Percentiles rank a stretch among this genome's conserved stretches.
These are phyloP conservation scores for Hemileccinum rubropunctum DNA, from an alignment of 768 basidiomycete genomes.

Conservation along the genomic window DNA sequence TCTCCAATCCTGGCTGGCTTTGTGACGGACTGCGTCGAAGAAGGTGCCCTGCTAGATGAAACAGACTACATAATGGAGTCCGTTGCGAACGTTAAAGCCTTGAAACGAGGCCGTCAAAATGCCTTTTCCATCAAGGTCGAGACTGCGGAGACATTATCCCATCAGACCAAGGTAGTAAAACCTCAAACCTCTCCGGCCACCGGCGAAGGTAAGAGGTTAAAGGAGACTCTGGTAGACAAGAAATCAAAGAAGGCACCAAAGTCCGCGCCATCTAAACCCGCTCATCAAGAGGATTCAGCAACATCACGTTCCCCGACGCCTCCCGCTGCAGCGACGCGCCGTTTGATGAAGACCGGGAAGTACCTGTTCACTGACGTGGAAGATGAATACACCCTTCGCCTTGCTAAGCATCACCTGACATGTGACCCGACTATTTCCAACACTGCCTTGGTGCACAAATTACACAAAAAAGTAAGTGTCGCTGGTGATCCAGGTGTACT, in stretches of 20 bases:
- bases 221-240: conserved; percentile 5
- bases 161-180: conserved; percentile 3
- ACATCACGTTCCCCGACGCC: conserved; percentile 42
- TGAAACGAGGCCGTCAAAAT: conserved; percentile 25
- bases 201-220: conserved; percentile 1
- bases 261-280: background rate
- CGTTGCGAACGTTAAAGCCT: conserved; percentile 17
- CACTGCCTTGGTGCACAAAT: conserved; percentile 34
- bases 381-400: conserved; percentile 43
- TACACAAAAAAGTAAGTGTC: conserved; percentile 46
- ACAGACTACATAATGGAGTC: conserved; percentile 43
- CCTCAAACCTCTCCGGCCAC: conserved; percentile 4
- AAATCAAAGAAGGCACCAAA: conserved; percentile 5
- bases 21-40: conserved; percentile 49
- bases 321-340: conserved; percentile 37
- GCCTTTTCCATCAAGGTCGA: conserved; percentile 14
- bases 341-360: conserved; percentile 24
- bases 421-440: conserved; percentile 46
- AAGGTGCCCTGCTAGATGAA: conserved; percentile 43
- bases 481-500: background rate
- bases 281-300: background rate
- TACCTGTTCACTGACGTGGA: conserved; percentile 53
- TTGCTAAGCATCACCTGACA: conserved; percentile 44
- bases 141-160: conserved; percentile 1
- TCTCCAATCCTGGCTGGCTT: conserved; percentile 53